phyloP scores from a whole-genome alignment of 495 filamentous ascomycete species.

The Penicillium silybi region DNA sequence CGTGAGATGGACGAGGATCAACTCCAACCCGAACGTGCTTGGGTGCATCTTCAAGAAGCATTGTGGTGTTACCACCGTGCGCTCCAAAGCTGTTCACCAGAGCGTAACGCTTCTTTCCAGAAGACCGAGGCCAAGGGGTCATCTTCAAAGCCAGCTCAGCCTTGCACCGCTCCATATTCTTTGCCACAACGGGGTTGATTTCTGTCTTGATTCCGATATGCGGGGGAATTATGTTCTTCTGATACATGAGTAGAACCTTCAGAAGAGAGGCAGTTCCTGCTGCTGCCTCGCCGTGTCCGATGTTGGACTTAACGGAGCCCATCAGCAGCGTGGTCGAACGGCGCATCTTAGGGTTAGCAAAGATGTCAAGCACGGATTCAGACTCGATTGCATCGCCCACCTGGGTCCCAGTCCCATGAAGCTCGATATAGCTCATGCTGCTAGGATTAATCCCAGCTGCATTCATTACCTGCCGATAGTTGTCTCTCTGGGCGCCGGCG shows the following conservation, averaged over 20 bases:
- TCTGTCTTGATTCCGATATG: conserved; percentile 42
- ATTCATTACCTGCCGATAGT: conserved; percentile 41
- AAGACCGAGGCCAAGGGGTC: conserved; percentile 20
- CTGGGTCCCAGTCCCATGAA: conserved; percentile 47
- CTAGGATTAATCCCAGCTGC: conserved; percentile 44
- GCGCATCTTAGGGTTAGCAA: conserved; percentile 10
- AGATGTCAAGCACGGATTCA: conserved; percentile 27
- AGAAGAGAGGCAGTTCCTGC: conserved; percentile 28
- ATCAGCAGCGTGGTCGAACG: conserved; percentile 2
- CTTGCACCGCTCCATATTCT: conserved; percentile 23
- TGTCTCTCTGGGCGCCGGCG: conserved; percentile 42
- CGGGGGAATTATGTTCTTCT: conserved; percentile 31
- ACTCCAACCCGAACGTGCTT: not conserved
- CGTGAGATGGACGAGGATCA: not conserved
- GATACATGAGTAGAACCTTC: conserved; percentile 33
- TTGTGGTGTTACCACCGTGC: conserved; percentile 29
- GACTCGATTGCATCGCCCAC: conserved; percentile 35
- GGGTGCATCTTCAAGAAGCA: conserved; percentile 34
- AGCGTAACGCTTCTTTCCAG: conserved; percentile 17
- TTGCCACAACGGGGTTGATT: conserved; percentile 32
- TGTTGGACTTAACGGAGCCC: conserved; percentile 34
- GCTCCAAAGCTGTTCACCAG: conserved; percentile 33
- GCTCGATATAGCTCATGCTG: conserved; percentile 50
- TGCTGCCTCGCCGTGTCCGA: conserved; percentile 37
- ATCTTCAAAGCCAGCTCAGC: conserved; percentile 30